A percentile compares a stretch with the other conserved stretches of the same genome.
Conservation (phyloP, 1,139 yeast genomes). For the Starmera stellimalicola region DNA sequence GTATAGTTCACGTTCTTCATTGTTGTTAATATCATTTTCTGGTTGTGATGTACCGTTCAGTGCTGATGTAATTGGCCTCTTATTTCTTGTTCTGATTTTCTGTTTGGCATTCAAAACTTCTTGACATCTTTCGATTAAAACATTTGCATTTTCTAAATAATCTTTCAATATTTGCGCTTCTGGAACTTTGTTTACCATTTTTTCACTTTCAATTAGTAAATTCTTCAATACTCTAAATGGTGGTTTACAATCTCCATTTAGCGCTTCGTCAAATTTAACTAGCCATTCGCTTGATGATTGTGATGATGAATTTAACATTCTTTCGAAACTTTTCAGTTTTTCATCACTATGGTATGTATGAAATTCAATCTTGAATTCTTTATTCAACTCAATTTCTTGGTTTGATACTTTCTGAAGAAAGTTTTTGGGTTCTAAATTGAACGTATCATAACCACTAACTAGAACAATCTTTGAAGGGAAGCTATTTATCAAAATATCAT, state of each 20-base stretch:
- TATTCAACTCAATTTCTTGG: slow-evolving; percentile 9
- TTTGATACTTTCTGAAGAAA: slow-evolving; percentile 25
- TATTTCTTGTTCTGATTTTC: slow-evolving; percentile 35
- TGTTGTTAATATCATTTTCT: slow-evolving; percentile 7
- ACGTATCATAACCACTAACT: slow-evolving; percentile 24
- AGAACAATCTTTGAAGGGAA: slow-evolving; percentile 46
- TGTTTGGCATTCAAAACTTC: slow-evolving; percentile 37
- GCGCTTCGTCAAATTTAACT: slow-evolving; percentile 30
- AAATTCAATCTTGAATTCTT: slow-evolving; percentile 28
- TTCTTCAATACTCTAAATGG: slow-evolving; percentile 36
- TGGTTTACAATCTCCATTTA: slow-evolving; percentile 36
- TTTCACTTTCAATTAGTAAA: slow-evolving; percentile 48
- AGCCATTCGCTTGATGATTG: slow-evolving; percentile 47
- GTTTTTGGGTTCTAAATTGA: slow-evolving; percentile 36
- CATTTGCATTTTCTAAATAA: slow-evolving; percentile 37
- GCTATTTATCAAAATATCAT: slow-evolving; percentile 37
- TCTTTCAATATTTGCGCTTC: slow-evolving; percentile 25
- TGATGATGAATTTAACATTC: slow-evolving; percentile 29
- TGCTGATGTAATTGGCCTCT: slow-evolving; percentile 5
- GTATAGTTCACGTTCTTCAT: slow-evolving; percentile 16
- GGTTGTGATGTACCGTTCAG: slow-evolving; percentile 1
- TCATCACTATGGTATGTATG: slow-evolving; percentile 46
- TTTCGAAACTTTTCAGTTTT: slow-evolving; percentile 29
- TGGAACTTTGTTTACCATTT: slow-evolving; percentile 21
- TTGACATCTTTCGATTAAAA: slow-evolving; percentile 52